These are phyloP conservation scores for Magnusiomyces starmeri DNA, from an alignment of 1,139 yeast species.

Conservation along the genomic window DNA sequence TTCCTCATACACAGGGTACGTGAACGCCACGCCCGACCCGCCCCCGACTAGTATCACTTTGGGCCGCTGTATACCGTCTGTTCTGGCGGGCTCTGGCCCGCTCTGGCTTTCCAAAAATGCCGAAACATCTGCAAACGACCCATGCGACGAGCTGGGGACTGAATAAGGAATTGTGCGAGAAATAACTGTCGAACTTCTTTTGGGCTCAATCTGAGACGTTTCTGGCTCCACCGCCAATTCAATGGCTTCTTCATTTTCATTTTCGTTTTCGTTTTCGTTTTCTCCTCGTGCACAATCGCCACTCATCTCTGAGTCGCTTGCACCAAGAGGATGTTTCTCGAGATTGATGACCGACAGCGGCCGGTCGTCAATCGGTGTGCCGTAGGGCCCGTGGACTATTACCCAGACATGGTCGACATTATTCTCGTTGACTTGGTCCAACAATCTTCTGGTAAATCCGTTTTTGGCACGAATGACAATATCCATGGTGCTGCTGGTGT, in stretches of 20 bases:
- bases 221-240: neutral
- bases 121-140: neutral
- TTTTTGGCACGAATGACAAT: slow-evolving; percentile 25
- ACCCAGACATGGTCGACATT: slow-evolving; percentile 18
- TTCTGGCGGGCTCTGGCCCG: neutral
- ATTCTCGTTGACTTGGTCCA: slow-evolving; percentile 10
- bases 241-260: neutral
- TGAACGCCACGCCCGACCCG: slow-evolving; percentile 30
- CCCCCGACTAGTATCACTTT: slow-evolving; percentile 26
- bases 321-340: neutral
- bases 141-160: neutral
- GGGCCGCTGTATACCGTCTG: no score
- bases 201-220: neutral
- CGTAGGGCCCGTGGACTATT: slow-evolving; percentile 29
- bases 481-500: slow-evolving; percentile 19
- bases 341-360: neutral
- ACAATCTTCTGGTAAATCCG: slow-evolving; percentile 24
- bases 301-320: slow-evolving; percentile 9
- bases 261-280: slow-evolving; percentile 1
- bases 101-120: neutral
- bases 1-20: slow-evolving; percentile 26
- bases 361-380: slow-evolving; percentile 16
- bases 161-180: no score
- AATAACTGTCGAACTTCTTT: no score
- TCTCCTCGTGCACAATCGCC: no score